Evolutionary conservation across 805 yeast species (phyloP).

Genomic region (Saturnispora besseyi): DNA sequence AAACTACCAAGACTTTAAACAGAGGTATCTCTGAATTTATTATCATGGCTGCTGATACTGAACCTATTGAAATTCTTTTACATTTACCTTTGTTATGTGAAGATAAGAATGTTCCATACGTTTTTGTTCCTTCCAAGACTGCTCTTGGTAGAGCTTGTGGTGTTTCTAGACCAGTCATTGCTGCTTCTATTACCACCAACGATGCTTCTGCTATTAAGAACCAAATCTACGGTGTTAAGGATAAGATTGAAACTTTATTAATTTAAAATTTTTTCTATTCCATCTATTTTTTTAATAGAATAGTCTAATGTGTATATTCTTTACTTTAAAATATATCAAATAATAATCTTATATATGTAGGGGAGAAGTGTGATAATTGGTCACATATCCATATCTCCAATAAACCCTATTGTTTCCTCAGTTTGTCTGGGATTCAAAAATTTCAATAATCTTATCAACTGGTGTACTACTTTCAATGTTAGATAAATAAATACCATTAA

Average conservation of each 20-base stretch:
- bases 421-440: conserved; percentile 25
- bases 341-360: background rate
- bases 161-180: conserved; percentile 98
- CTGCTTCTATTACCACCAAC: conserved; percentile 96
- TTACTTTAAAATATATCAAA: background rate
- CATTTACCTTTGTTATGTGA: conserved; percentile 97
- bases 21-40: conserved; percentile 99
- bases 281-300: background rate
- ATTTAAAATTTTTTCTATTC: conserved; percentile 40
- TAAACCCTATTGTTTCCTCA: background rate
- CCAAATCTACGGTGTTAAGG: conserved; percentile 96
- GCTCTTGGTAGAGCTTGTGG: conserved; percentile 99
- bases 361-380: no score
- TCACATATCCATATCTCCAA: no score
- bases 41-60: conserved; percentile 99
- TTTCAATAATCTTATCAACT: conserved; percentile 34
- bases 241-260: conserved; percentile 95
- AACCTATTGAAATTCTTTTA: conserved; percentile 96
- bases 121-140: conserved; percentile 95
- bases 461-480: conserved; percentile 56
- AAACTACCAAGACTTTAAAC: conserved; percentile 97
- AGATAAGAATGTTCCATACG: conserved; percentile 99
- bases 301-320: background rate
- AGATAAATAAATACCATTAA: conserved; percentile 57
- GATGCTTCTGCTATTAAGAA: conserved; percentile 96